These are phyloP conservation scores for Chytridiales sp. DNA, from an alignment of 371 early-diverging fungal genomes.

Conservation along the genomic window DNA sequence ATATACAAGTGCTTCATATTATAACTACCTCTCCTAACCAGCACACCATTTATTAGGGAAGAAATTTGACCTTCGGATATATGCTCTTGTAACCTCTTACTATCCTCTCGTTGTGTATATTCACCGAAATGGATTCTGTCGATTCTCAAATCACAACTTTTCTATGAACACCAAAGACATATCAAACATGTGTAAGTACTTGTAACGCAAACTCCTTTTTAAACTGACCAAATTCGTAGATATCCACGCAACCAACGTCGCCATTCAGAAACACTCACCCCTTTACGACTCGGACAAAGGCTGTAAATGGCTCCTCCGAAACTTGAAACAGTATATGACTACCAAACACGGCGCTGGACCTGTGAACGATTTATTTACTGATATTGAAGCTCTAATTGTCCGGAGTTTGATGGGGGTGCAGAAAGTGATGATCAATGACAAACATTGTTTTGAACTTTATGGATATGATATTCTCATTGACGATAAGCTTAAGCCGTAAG, in stretches of 20 bases:
- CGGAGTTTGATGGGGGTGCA: conserved; percentile 55
- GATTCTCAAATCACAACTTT: conserved; percentile 56
- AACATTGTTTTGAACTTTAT: conserved; percentile 62
- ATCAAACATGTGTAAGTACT: conserved; percentile 48
- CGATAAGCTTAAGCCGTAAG: conserved; percentile 52
- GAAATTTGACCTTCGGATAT: conserved; percentile 59
- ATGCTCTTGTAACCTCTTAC: conserved; percentile 59
- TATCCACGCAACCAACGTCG: conserved; percentile 63
- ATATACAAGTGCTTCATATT: no score
- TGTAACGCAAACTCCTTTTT: neutral
- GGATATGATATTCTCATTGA: conserved; percentile 63
- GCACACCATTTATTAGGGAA: no score
- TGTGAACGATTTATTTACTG: conserved; percentile 50
- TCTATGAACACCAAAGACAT: conserved; percentile 60
- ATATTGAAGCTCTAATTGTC: conserved; percentile 61
- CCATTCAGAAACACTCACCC: conserved; percentile 60
- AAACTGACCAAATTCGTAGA: conserved; percentile 25
- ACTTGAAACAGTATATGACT: conserved; percentile 46
- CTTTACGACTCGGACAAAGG: conserved; percentile 55
- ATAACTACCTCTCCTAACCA: no score
- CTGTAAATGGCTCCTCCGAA: conserved; percentile 62
- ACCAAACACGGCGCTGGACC: conserved; percentile 45
- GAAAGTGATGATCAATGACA: conserved; percentile 62
- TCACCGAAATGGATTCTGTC: conserved; percentile 60
- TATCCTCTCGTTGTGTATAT: conserved; percentile 55